These are phyloP conservation scores for Hibiscus trionum DNA, from an alignment of 345 rosid species.

Conservation along the genomic window DNA sequence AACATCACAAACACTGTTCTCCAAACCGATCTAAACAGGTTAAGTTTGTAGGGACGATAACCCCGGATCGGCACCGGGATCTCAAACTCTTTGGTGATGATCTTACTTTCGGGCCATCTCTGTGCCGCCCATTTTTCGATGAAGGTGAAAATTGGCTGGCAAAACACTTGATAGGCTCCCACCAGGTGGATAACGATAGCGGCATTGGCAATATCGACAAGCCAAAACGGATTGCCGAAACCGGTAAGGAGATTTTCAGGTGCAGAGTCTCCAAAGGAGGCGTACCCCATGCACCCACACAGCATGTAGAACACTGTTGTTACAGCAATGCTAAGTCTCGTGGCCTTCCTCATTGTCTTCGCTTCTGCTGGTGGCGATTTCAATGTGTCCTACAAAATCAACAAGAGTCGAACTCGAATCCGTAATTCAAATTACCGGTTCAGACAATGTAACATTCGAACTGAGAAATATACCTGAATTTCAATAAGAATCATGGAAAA, in stretches of 20 bases:
- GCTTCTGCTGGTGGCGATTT: constrained; percentile 43
- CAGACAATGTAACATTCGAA: neutral
- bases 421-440: neutral
- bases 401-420: neutral
- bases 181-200: constrained; percentile 55
- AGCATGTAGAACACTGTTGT: constrained; percentile 42
- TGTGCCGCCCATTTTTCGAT: constrained; percentile 29
- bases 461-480: constrained; percentile 43
- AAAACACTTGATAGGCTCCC: constrained; percentile 57
- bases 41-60: constrained; percentile 23
- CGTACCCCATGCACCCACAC: constrained; percentile 58
- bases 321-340: constrained; percentile 27
- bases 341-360: constrained; percentile 36
- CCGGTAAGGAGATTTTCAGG: constrained; percentile 59
- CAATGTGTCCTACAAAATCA: constrained; percentile 27
- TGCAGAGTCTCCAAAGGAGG: constrained; percentile 46
- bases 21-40: constrained; percentile 42
- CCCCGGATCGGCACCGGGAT: constrained; percentile 34
- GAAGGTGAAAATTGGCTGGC: constrained; percentile 53
- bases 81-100: constrained; percentile 32
- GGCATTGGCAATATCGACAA: constrained; percentile 52
- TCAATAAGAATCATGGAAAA: constrained; percentile 67
- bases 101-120: constrained; percentile 27
- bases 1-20: constrained; percentile 37
- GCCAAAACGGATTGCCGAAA: constrained; percentile 62